Conservation (phyloP, 495 filamentous ascomycete genomes). For the Lasiosphaeria miniovina region DNA sequence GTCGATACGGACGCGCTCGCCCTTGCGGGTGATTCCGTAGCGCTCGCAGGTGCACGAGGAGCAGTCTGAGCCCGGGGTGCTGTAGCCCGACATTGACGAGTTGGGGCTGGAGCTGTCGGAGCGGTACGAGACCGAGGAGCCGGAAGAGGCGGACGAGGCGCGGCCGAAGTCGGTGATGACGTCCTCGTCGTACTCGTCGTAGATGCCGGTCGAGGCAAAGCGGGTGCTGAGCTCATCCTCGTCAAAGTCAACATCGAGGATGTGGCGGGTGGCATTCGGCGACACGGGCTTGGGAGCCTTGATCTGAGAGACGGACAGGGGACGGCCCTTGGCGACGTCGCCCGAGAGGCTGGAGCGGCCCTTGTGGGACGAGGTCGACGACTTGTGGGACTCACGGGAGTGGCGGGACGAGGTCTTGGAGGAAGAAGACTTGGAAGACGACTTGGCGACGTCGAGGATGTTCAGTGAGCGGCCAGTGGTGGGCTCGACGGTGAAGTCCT, state of each 20-base stretch:
- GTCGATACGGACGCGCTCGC: conserved; percentile 89
- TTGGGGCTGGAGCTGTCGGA: conserved; percentile 69
- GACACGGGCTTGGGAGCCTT: conserved; percentile 83
- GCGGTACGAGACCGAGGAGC: conserved; percentile 73
- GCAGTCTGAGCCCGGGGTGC: conserved; percentile 52
- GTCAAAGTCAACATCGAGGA: conserved; percentile 74
- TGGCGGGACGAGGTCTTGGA: conserved; percentile 32
- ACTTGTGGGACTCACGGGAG: conserved; percentile 28
- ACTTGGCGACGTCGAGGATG: conserved; percentile 59
- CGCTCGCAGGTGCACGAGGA: conserved; percentile 80
- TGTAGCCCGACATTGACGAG: conserved; percentile 70
- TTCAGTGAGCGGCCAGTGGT: conserved; percentile 94
- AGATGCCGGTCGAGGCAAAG: conserved; percentile 68
- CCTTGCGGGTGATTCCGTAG: conserved; percentile 92
- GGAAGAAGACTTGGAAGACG: conserved; percentile 45
- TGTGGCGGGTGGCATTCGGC: conserved; percentile 77
- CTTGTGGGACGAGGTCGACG: conserved; percentile 28
- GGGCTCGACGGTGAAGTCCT: conserved; percentile 86
- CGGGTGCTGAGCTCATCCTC: conserved; percentile 66
- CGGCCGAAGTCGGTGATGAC: conserved; percentile 53
- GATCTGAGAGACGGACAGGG: conserved; percentile 85
- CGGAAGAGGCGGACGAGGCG: conserved; percentile 63
- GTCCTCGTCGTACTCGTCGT: conserved; percentile 64
- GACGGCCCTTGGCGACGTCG: conserved; percentile 80
- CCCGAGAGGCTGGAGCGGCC: conserved; percentile 30